phyloP scores from a whole-genome alignment of 2,329 filamentous ascomycete species.

The Nothophoma quercina region DNA sequence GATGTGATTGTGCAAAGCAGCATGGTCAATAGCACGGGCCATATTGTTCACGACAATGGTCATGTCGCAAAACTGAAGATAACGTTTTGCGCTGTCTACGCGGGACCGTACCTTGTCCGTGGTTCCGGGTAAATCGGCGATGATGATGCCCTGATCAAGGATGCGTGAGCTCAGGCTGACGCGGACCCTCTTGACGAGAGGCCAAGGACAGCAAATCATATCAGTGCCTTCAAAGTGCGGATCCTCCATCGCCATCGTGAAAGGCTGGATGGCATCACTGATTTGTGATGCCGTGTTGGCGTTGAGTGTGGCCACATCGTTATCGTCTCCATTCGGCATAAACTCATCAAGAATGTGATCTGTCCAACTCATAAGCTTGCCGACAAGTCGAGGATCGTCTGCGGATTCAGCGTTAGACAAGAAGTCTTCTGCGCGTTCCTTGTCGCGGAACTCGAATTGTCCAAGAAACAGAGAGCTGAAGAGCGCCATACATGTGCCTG shows the following conservation, averaged over 20 bases:
- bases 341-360: conserved; percentile 11
- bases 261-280: conserved; percentile 21
- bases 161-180: conserved; percentile 16
- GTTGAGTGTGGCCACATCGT: conserved; percentile 1
- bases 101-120: conserved; percentile 25
- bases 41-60: conserved; percentile 31
- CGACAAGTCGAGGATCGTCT: conserved; percentile 16
- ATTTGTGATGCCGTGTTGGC: conserved; percentile 14
- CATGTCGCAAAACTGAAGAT: conserved; percentile 28
- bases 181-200: conserved; percentile 28
- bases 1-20: conserved; percentile 14
- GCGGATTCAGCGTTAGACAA: conserved; percentile 2
- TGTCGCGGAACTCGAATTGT: conserved; percentile 18
- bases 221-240: conserved; percentile 18
- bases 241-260: conserved; percentile 12
- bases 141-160: conserved; percentile 16
- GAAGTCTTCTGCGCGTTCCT: conserved; percentile 12
- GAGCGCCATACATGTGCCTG: not conserved
- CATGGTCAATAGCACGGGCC: conserved; percentile 19
- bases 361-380: conserved; percentile 21
- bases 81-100: conserved; percentile 13
- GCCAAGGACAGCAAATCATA: conserved; percentile 30
- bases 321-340: conserved; percentile 2
- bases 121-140: conserved; percentile 29
- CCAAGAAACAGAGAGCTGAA: conserved; percentile 16